Base-by-base conservation (phyloP, 2,329 filamentous ascomycete species). In the Fusarium napiforme region DNA sequence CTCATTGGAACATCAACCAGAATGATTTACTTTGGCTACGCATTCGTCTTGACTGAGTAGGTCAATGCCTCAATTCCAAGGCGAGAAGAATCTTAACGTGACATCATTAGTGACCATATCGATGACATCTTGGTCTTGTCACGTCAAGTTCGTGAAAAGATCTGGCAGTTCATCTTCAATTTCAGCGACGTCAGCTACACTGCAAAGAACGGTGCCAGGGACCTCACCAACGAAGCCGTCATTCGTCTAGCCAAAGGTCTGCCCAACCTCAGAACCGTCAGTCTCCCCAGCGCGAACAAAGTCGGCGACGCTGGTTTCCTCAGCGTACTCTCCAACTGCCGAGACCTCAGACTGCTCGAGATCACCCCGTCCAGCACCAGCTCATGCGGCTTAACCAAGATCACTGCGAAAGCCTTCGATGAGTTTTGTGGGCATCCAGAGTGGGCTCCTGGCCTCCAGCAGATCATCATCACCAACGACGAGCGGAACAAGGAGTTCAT, bases 391-490 rank as follows among this genome's bases (percentile, higher is more conserved):
- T 6, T 10, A 10, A 10, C 3, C 8, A 26, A 19, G 7, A 45
- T 26, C 23, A 45, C 42, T 19, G 42, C 42, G 1, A 45, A 16
- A 16, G 23, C 59, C 2, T 37, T 75, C 23, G 60, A 74, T 7
- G 28, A 57, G 16, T 10, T 72, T 4, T 58, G 43, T 14, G 50
- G 55, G 32, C 55, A 74, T 2, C 64, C 67, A 6, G 57, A 69
- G 30, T 66, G 37, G 67, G 67, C 18, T 42, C 66, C 72, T 26
- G 64, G 52, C n/a, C 30, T 75, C 14, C 65, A 59, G 42, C 39
- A n/a, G 2, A 32, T 73, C 5, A 21, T 61, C 4, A 4, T 75
- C 15, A 9, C 26, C 1, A 16, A 64, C 0, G 30, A 15, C 1
- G 32, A 64, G 5, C 3, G 9, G 0, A 36, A 66, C 9, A 73